Base-by-base conservation (phyloP, 306 rosid genomes). In the Crotalaria pallida region DNA sequence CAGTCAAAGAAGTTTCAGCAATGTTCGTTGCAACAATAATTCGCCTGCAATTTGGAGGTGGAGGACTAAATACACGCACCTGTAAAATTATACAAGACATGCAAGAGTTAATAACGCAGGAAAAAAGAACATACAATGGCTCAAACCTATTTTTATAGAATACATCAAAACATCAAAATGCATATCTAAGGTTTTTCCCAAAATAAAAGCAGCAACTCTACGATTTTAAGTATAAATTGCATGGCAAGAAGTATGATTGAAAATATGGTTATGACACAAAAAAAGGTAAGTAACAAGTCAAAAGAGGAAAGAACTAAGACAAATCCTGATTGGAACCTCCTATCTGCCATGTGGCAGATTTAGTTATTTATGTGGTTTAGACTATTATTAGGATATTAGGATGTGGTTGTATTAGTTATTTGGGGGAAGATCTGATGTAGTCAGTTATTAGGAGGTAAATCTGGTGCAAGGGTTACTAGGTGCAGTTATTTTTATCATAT, bases 1-100 rank as follows among this genome's bases (percentile, higher is more conserved):
- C 98, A 31, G 98, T 94, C 92, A 94, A 83, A 52, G 97, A 94
- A 77, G 98, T 94, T 88, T 90, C 98, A 67, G 98, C 97, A 76
- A 94, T 94, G 76, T 94, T 94, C 68, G 97, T 90, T 51, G 98
- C 88, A 72, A 89, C 98, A 80, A 94, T 94, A 72, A 94, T 87
- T 73, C 98, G 83, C 81, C 98, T 83, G 82, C 98, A 94, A 80
- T 88, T 84, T 49, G 82, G 91, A 78, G 97, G 98, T 23, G 97
- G 87, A 61, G 91, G 91, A 77, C 84, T 87, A 79, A 90, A 94
- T 47, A 90, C 96, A 65, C 96, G 98, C 72, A 94, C 96, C 98
- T 94, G 85, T 47, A 69, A 19, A 73, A 70, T 68, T 74, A 82
- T 27, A 75, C 12, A 9, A 62, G 41, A 77, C 5, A 71, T 64